Conservation (phyloP, 2,329 filamentous ascomycete species). For the Setomelanomma holmii region DNA sequence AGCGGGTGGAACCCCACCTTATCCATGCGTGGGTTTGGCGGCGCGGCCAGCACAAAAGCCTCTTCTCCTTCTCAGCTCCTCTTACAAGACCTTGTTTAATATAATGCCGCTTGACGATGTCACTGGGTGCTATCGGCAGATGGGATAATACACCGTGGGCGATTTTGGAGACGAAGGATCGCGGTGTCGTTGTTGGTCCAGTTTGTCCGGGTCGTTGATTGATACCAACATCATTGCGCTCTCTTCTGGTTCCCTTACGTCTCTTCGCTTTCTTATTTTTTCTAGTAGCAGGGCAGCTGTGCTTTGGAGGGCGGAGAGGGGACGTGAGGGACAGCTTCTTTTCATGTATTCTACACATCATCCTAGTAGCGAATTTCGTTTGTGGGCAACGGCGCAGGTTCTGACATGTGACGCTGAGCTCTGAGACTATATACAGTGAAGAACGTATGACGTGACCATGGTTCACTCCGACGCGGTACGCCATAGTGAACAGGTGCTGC, state of each 20-base stretch:
- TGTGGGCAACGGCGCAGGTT: constrained; percentile 26
- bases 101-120: constrained; percentile 47
- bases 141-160: constrained; percentile 45
- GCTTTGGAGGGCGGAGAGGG: constrained; percentile 39
- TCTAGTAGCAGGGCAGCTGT: constrained; percentile 47
- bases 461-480: neutral
- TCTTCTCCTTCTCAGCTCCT: constrained; percentile 45
- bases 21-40: constrained; percentile 26
- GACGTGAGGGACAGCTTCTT: constrained; percentile 40
- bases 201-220: constrained; percentile 52
- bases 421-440: constrained; percentile 1
- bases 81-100: constrained; percentile 52
- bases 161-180: constrained; percentile 37
- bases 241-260: constrained; percentile 44
- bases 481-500: neutral
- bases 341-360: constrained; percentile 52
- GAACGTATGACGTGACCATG: constrained; percentile 15
- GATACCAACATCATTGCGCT: constrained; percentile 54
- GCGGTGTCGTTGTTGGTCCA: constrained; percentile 44
- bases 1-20: constrained; percentile 15
- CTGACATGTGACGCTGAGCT: constrained; percentile 3
- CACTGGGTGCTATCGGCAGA: constrained; percentile 50
- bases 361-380: constrained; percentile 52
- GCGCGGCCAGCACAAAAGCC: constrained; percentile 36
- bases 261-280: constrained; percentile 43